Evolutionary conservation across 768 basidiomycete species (phyloP), one percentile per base, ranked within the genome.

Genomic region (Lanmaoa rubissima): DNA sequence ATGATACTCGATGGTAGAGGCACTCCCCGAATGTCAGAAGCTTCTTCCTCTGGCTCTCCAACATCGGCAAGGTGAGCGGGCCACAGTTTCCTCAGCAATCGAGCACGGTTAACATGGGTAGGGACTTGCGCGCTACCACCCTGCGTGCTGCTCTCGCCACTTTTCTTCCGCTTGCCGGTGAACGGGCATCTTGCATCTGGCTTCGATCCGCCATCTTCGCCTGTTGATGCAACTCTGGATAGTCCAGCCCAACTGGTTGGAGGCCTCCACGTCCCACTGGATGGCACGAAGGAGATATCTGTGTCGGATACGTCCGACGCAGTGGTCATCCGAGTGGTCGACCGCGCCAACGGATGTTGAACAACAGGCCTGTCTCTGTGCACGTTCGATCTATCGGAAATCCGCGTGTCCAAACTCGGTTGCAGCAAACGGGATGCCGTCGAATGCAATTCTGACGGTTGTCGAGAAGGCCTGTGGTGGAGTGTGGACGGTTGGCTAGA

Each of bases 181-280:
- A 55, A 41, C 46, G 11, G 26, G 10, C 34, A 4, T 48, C 45
- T 32, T 17, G 10, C 42, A 12, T 6, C 17, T 8, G n/a, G 14
- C n/a, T 38, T 59, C 10, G 14, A 8, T 43, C 19, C 47, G 9
- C 35, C 34, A 31, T 17, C 48, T 5, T 47, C 47, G 10, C 46
- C 45, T 17, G 3, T 36, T 3, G 48, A 28, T 16, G 1, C 31
- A 9, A 10, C 14, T 16, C 31, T 43, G 14, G 57, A 40, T 3
- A 66, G 65, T 3, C 68, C 72, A 2, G 44, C 40, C 72, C 72
- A 72, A 39, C 44, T 48, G 2, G 51, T n/a, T 1, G 72, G 71
- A 10, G 71, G 65, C 4, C 32, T 21, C 70, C 70, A 70, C 6
- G 28, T 46, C 53, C 57, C 43, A 2, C 34, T 26, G 35, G 45